Evolutionary conservation across 2,329 filamentous ascomycete species (phyloP).

Genomic region (Onygenales sp.): DNA sequence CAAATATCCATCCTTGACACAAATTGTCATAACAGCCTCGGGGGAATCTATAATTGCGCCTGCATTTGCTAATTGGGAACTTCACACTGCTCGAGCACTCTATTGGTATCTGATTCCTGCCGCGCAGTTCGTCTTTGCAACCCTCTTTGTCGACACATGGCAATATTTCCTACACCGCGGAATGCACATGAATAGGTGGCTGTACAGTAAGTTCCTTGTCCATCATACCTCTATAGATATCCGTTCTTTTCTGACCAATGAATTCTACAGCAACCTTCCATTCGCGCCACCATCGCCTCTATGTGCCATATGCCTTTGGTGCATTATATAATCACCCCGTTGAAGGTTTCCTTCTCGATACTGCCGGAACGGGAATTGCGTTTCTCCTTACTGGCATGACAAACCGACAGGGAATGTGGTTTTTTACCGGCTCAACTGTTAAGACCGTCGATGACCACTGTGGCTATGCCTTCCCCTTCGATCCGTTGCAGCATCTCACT

Average conservation of each 20-base stretch:
- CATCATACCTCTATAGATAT: neutral
- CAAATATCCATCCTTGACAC: conserved; percentile 62
- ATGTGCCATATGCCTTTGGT: conserved; percentile 94
- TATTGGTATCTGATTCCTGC: conserved; percentile 71
- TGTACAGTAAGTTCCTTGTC: conserved; percentile 63
- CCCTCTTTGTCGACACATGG: conserved; percentile 84
- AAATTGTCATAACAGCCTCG: conserved; percentile 44
- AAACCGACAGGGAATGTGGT: conserved; percentile 76
- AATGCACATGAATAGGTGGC: conserved; percentile 97
- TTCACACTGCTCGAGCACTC: conserved; percentile 61
- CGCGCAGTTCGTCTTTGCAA: conserved; percentile 65
- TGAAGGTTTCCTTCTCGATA: conserved; percentile 90
- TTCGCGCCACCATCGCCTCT: conserved; percentile 89
- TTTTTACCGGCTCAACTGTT: conserved; percentile 80
- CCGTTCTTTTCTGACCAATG: conserved; percentile 9
- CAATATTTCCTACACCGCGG: conserved; percentile 94
- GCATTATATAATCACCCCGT: conserved; percentile 95
- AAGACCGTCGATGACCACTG: conserved; percentile 98
- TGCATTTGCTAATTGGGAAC: conserved; percentile 76
- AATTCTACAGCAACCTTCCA: conserved; percentile 64
- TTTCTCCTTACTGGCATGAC: conserved; percentile 78
- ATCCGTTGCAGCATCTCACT: conserved; percentile 83
- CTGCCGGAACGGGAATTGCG: conserved; percentile 70
- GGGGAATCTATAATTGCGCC: conserved; percentile 48
- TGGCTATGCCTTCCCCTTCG: conserved; percentile 90